Percentiles rank a stretch among this genome's conserved stretches.
Evolutionary conservation across 2,329 filamentous ascomycete genomes (phyloP).

Genomic region (Rugonectria rugulosa): DNA sequence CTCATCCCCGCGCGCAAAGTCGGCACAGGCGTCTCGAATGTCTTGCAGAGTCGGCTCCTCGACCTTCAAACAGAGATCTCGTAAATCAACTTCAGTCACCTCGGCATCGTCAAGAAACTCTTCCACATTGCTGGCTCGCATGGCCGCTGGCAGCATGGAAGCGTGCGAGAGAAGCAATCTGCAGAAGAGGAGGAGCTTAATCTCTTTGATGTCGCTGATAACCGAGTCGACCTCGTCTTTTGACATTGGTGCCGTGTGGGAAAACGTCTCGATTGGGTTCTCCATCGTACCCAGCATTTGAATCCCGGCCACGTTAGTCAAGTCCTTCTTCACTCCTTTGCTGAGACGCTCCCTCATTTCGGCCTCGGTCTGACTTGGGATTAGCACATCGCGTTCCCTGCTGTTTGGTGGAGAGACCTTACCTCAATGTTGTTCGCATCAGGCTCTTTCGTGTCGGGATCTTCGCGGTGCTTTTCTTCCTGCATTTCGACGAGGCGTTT

Average conservation of each 20-base stretch:
- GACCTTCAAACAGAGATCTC: conserved; percentile 40
- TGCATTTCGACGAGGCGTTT: conserved; percentile 29
- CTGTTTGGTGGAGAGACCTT: too few relatives aligned
- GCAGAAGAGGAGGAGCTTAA: conserved; percentile 40
- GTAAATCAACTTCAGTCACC: conserved; percentile 36
- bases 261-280: conserved; percentile 35
- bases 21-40: conserved; percentile 42
- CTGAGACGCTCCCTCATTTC: conserved; percentile 39
- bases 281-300: conserved; percentile 35
- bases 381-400: too few relatives aligned
- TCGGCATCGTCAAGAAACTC: conserved; percentile 38
- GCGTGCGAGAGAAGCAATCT: conserved; percentile 38
- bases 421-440: conserved; percentile 41
- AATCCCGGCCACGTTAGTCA: conserved; percentile 23
- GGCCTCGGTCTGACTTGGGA: conserved; percentile 36
- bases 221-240: conserved; percentile 34
- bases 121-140: conserved; percentile 33
- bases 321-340: conserved; percentile 38
- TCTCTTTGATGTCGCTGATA: conserved; percentile 36
- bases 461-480: background rate
- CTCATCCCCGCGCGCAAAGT: conserved; percentile 37
- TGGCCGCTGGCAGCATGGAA: conserved; percentile 36
- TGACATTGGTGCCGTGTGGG: conserved; percentile 37
- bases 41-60: conserved; percentile 37
- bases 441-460: conserved; percentile 24